A percentile compares a stretch with the other conserved stretches of the same genome.
Evolutionary conservation across 1,284 basidiomycete genomes (phyloP).

Genomic region (Polyporus tsugae): DNA sequence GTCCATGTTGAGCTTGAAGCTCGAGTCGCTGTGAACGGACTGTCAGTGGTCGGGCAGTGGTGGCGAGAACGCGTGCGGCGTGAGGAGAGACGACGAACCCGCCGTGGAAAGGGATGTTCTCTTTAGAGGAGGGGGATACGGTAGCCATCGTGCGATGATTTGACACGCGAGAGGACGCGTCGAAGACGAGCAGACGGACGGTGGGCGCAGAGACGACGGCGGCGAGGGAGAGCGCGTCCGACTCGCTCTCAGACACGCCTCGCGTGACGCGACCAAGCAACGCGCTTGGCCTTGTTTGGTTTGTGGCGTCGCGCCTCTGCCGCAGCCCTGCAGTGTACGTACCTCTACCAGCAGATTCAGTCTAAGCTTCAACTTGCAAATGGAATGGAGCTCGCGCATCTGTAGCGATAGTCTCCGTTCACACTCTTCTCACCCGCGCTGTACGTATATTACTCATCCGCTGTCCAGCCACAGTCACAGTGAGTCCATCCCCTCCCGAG

Average conservation of each 20-base stretch:
- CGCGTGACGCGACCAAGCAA: slow-evolving; percentile 19
- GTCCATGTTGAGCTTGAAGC: slow-evolving; percentile 36
- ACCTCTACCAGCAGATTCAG: too few species aligned
- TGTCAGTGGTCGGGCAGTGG: slow-evolving; percentile 8
- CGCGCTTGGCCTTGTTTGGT: slow-evolving; percentile 42
- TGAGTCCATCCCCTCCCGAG: slow-evolving; percentile 21
- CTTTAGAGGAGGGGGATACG: slow-evolving; percentile 36
- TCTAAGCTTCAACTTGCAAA: too few species aligned
- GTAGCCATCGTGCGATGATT: slow-evolving; percentile 26
- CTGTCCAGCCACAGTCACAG: slow-evolving; percentile 14
- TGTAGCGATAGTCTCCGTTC: not conserved
- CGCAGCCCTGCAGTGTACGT: too few species aligned
- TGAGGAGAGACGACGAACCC: slow-evolving; percentile 21
- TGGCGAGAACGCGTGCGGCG: not conserved
- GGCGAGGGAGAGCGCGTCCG: slow-evolving; percentile 19
- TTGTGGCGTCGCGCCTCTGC: slow-evolving; percentile 22
- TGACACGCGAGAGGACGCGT: not conserved
- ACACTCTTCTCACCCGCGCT: not conserved
- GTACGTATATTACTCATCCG: not conserved
- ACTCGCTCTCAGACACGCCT: slow-evolving; percentile 30
- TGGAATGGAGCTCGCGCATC: not conserved
- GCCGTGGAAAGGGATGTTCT: slow-evolving; percentile 42
- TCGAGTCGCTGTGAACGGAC: slow-evolving; percentile 25
- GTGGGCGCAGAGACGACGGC: slow-evolving; percentile 10
- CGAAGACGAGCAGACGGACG: slow-evolving; percentile 2